phyloP scores from a whole-genome alignment of 1,139 yeast species.

The Kurtzmaniella quercitrusa region DNA sequence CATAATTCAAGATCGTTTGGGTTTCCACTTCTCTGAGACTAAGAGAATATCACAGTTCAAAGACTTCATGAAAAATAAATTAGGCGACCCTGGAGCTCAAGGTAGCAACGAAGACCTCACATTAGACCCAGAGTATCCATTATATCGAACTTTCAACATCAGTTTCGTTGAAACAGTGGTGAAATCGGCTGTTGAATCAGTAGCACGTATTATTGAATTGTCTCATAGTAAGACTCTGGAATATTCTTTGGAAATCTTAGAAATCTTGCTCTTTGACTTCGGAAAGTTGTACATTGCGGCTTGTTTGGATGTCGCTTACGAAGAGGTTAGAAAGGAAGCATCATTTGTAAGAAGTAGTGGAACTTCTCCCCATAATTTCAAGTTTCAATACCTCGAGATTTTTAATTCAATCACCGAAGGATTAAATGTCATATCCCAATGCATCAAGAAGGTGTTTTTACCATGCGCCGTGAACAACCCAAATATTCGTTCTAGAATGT shows the following conservation, averaged over 20 bases:
- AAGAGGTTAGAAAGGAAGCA: constrained; percentile 29
- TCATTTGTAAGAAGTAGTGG: constrained; percentile 20
- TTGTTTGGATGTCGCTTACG: constrained; percentile 70
- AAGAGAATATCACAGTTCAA: constrained; percentile 40
- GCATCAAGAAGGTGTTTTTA: constrained; percentile 66
- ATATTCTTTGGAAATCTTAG: constrained; percentile 63
- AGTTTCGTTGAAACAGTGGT: constrained; percentile 59
- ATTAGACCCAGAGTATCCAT: constrained; percentile 19
- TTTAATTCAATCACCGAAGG: constrained; percentile 61
- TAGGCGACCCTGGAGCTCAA: constrained; percentile 20
- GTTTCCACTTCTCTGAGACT: constrained; percentile 36
- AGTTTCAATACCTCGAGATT: constrained; percentile 46
- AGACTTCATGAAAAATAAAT: constrained; percentile 35
- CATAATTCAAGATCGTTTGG: constrained; percentile 21
- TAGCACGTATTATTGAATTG: constrained; percentile 75
- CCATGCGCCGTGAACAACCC: constrained; percentile 69
- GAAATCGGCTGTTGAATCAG: constrained; percentile 72
- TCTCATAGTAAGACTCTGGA: constrained; percentile 62
- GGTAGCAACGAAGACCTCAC: constrained; percentile 22
- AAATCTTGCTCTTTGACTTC: constrained; percentile 62
- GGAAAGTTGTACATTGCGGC: constrained; percentile 73
- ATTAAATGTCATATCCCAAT: constrained; percentile 62
- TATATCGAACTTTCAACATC: constrained; percentile 34
- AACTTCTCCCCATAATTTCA: constrained; percentile 16
- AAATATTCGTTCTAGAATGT: constrained; percentile 57